Evolutionary conservation across 169 alveolate species (phyloP).

Genomic region (Eimeria sp.): DNA sequence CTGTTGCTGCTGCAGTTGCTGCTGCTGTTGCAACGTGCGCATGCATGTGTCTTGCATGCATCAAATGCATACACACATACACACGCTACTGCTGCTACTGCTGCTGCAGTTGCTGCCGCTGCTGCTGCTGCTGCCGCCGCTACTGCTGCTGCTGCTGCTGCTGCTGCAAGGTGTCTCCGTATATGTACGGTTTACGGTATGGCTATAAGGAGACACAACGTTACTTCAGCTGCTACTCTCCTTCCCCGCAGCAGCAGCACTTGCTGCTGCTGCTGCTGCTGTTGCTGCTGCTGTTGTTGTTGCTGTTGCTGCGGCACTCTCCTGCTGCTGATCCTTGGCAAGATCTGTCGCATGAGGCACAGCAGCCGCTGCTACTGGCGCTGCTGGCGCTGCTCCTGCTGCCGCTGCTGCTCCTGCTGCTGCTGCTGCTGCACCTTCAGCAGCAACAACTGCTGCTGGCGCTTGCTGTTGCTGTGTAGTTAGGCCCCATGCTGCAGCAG

Average conservation of each 20-base stretch:
- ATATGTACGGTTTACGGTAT: too few relatives aligned
- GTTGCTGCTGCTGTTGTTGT: too few relatives aligned
- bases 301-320: not conserved
- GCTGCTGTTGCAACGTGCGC: not conserved
- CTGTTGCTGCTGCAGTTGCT: not conserved
- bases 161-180: not conserved
- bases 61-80: not conserved
- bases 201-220: too few relatives aligned
- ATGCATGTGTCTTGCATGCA: not conserved
- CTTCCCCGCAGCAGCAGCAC: too few relatives aligned
- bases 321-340: too few relatives aligned
- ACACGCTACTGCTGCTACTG: not conserved
- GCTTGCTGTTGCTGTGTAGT: too few relatives aligned
- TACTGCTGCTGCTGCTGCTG: not conserved
- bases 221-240: too few relatives aligned
- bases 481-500: too few relatives aligned
- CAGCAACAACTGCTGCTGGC: not conserved
- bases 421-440: not conserved
- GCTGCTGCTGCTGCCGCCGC: not conserved
- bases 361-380: too few relatives aligned
- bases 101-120: not conserved
- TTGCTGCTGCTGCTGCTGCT: not conserved
- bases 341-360: too few relatives aligned
- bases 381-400: not conserved
- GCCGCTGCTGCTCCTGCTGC: not conserved